phyloP scores from a whole-genome alignment of 2,329 filamentous ascomycete genomes.

The Ophiostoma himal-ulmi region DNA sequence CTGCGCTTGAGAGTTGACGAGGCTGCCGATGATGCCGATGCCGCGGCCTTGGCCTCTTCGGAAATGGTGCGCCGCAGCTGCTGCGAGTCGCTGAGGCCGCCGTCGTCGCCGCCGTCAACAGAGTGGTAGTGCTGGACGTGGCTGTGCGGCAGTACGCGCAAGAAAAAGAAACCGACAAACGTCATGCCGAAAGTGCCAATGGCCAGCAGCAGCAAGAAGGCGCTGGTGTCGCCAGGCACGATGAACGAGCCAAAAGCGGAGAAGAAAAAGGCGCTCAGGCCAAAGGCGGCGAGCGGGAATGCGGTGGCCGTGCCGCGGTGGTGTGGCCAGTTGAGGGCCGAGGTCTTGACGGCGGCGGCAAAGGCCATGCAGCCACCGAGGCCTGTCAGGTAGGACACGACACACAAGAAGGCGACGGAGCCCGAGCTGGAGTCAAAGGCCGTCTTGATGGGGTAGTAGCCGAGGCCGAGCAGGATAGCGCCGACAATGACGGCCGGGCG shows the following conservation, averaged over 20 bases:
- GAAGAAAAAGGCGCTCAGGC: slow-evolving; percentile 94
- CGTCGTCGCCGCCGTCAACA: slow-evolving; percentile 35
- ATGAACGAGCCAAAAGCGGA: slow-evolving; percentile 69
- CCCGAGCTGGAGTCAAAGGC: slow-evolving; percentile 66
- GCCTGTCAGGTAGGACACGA: slow-evolving; percentile 81
- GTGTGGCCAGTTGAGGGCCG: slow-evolving; percentile 84
- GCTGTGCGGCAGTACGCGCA: slow-evolving; percentile 63
- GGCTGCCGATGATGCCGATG: slow-evolving; percentile 28
- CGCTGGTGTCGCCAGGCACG: slow-evolving; percentile 76
- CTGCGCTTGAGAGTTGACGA: slow-evolving; percentile 29
- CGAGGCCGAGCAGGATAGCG: slow-evolving; percentile 62
- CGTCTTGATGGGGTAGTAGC: slow-evolving; percentile 79
- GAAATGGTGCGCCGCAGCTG: slow-evolving; percentile 40
- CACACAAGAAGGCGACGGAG: slow-evolving; percentile 59
- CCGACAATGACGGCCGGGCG: slow-evolving; percentile 72
- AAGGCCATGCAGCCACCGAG: slow-evolving; percentile 90
- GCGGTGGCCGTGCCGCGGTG: slow-evolving; percentile 91
- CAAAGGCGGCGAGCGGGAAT: slow-evolving; percentile 87
- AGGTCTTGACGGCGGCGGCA: slow-evolving; percentile 75
- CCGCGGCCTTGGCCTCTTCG: slow-evolving; percentile 36
- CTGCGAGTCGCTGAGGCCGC: slow-evolving; percentile 35
- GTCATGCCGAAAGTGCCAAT: slow-evolving; percentile 72
- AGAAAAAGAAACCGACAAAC: slow-evolving; percentile 74
- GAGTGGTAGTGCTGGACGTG: slow-evolving; percentile 48
- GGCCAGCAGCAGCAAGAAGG: slow-evolving; percentile 74